Evolutionary conservation across 78 protist species (phyloP), one percentile per base, ranked within the genome.

Genomic region (Dictyostelium brefeldianum): DNA sequence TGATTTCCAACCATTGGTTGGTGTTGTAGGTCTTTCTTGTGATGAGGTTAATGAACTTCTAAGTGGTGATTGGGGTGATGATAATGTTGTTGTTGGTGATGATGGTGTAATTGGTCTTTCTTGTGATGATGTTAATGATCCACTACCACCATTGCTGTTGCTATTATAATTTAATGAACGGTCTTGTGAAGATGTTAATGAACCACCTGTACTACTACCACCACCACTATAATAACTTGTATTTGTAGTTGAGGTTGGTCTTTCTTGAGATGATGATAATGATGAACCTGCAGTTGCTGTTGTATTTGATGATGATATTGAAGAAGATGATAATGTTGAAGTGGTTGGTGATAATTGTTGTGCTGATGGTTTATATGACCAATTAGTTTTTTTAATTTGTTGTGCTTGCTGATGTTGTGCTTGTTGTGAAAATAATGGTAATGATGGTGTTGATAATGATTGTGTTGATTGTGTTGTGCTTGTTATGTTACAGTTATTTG

Each of bases 1-100:
- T 27, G 93, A 78, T 64, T 65, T 74, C 93, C 93, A 87, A 59
- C 75, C 56, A 17, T 25, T 67, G 1, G 43, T 36, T 22, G 79
- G 56, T 20, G 56, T 73, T 1, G 9, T 22, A 20, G 51, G 51
- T 47, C 56, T 73, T 73, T 73, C 79, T 36, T 65, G 74, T 4
- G 74, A 65, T 29, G 74, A 29, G 22, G n/a, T 27, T 2, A 15
- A 17, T 20, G 50, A 11, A 1, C 64, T 20, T 5, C n/a, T 22
- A 18, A 20, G 64, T 56, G 64, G n/a, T 17, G 64, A 56, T 56
- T 20, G 14, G 9, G 27, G 14, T 14, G 18, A 4, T 15, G 6
- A 48, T 29, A 14, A n/a, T 14, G 14, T 22, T 8, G 69, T 17
- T 11, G 69, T 17, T 69, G 77, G 4, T 31, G 48, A 29, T 7